Evolutionary conservation across 176 grass and related monocot species (phyloP).

Genomic region (Puccinellia tenuiflora): DNA sequence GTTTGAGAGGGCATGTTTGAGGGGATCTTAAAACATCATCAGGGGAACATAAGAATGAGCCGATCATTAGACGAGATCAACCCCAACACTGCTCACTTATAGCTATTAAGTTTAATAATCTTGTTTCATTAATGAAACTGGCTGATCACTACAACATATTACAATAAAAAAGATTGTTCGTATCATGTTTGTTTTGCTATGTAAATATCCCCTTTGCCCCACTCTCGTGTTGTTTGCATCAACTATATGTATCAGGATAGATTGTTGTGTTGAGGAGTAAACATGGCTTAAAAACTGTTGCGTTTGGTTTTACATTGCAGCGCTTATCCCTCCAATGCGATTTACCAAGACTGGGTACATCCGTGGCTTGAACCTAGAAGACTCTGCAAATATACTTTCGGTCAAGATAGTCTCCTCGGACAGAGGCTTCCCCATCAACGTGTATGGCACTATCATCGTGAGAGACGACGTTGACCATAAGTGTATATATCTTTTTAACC

Average conservation of each 20-base stretch:
- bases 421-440: neutral
- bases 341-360: neutral
- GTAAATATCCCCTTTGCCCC: too few species aligned
- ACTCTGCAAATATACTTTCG: neutral
- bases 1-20: too few species aligned
- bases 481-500: neutral
- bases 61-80: too few species aligned
- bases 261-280: too few species aligned
- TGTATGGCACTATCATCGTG: neutral
- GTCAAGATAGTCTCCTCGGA: neutral
- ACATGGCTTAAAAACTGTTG: too few species aligned
- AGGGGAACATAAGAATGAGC: too few species aligned
- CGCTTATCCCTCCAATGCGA: neutral
- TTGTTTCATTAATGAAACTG: too few species aligned
- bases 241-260: neutral
- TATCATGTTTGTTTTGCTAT: neutral
- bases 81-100: too few species aligned
- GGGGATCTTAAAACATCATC: too few species aligned
- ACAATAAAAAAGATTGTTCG: too few species aligned
- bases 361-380: neutral
- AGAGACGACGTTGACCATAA: neutral
- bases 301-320: neutral
- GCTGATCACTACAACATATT: too few species aligned
- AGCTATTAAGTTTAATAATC: too few species aligned
- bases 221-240: neutral